Evolutionary conservation across 1,284 basidiomycete genomes (phyloP).

Genomic region (Laetiporus sulphureus): DNA sequence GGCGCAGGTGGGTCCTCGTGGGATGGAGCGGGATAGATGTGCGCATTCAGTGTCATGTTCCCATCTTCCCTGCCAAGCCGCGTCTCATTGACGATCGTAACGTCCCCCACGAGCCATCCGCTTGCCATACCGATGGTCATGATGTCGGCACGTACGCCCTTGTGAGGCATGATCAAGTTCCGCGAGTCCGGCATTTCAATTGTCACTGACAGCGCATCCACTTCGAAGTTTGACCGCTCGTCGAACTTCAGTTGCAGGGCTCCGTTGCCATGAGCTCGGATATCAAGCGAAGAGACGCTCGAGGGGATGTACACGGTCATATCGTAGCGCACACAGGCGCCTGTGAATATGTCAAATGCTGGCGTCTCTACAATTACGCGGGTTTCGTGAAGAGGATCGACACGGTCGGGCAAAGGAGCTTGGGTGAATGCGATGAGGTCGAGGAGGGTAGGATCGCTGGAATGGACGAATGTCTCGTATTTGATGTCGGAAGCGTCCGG

Average conservation of each 20-base stretch:
- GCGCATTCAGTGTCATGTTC: constrained; percentile 41
- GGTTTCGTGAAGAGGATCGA: constrained; percentile 28
- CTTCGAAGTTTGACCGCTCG: constrained; percentile 29
- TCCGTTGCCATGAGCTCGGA: constrained; percentile 34
- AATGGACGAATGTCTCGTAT: constrained; percentile 43
- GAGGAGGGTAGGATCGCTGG: constrained; percentile 35
- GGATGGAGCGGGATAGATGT: constrained; percentile 32
- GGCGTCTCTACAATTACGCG: constrained; percentile 29
- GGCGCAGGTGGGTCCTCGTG: constrained; percentile 24
- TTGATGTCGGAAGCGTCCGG: constrained; percentile 34
- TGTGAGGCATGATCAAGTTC: constrained; percentile 41
- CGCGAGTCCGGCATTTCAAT: constrained; percentile 28
- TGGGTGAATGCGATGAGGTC: constrained; percentile 29
- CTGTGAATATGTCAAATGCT: constrained; percentile 13
- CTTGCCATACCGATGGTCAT: constrained; percentile 38
- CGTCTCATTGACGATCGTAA: constrained; percentile 36
- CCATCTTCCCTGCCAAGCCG: constrained; percentile 42
- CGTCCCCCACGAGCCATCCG: constrained; percentile 57
- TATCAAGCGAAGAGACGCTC: constrained; percentile 38
- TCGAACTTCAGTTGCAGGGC: constrained; percentile 45
- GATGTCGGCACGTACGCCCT: constrained; percentile 31
- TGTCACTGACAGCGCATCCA: constrained; percentile 40
- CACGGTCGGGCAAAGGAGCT: constrained; percentile 25
- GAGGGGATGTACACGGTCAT: constrained; percentile 43
- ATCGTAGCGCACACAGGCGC: constrained; percentile 56